A percentile compares a stretch with the other conserved stretches of the same genome.
Evolutionary conservation across 192 early-diverging fungal genomes (phyloP).

Genomic region (Umbelopsis vinacea): DNA sequence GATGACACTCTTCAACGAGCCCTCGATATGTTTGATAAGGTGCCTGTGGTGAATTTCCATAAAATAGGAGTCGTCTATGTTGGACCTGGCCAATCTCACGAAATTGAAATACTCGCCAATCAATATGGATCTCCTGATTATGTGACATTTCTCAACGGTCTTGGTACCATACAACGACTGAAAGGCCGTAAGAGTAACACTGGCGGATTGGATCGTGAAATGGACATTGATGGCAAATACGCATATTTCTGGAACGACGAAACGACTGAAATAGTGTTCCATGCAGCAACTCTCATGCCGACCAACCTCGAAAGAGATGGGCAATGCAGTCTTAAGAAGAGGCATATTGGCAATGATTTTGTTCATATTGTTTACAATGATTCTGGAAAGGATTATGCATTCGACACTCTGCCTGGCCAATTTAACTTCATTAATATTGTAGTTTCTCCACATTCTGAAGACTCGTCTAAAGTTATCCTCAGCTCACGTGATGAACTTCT

Average conservation of each 20-base stretch:
- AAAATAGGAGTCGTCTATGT: constrained; percentile 97
- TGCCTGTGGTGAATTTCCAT: constrained; percentile 89
- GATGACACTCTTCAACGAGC: constrained; percentile 78
- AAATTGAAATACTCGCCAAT: constrained; percentile 89
- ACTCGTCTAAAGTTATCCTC: constrained; percentile 27
- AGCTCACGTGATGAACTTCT: constrained; percentile 16
- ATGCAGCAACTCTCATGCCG: constrained; percentile 95
- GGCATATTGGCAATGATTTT: constrained; percentile 98
- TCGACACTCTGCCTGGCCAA: constrained; percentile 90
- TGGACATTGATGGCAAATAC: constrained; percentile 84
- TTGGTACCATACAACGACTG: constrained; percentile 80
- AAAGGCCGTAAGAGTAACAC: constrained; percentile 62
- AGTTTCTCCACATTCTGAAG: constrained; percentile 71
- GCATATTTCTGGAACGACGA: constrained; percentile 84
- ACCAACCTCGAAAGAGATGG: constrained; percentile 75
- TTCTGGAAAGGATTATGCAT: constrained; percentile 77
- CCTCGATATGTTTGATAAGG: constrained; percentile 84
- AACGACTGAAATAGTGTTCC: constrained; percentile 89
- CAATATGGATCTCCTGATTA: constrained; percentile 86
- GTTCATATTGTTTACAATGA: constrained; percentile 96
- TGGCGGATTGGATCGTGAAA: constrained; percentile 85
- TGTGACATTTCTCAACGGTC: constrained; percentile 77
- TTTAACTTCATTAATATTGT: constrained; percentile 98
- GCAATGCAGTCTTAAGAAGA: constrained; percentile 83
- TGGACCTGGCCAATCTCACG: constrained; percentile 81